Evolutionary conservation across 2,329 filamentous ascomycete genomes (phyloP), one percentile per base, ranked within the genome.

Genomic region (Fusarium sublunatum): DNA sequence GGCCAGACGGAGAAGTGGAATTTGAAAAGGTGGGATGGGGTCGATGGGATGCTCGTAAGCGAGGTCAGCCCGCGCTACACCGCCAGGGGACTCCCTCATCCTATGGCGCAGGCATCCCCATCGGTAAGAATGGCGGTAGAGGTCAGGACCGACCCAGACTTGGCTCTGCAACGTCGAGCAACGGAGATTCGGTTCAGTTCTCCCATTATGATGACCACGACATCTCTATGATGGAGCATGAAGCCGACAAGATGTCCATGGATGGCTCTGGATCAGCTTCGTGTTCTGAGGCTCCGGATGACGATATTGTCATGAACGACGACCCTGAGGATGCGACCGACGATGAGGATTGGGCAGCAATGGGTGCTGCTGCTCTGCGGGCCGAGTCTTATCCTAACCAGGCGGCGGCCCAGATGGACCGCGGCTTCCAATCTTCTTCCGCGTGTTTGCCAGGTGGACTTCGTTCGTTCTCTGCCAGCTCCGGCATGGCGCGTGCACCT

Each of bases 21-120:
- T 98, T 96, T 74, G 91, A 96, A 76, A 98, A 98, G 82, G 92
- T 97, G 57, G 94, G 94, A 73, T 98, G 94, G 94, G 95, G 95
- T 58, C 88, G 93, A 67, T 99, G 94, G 94, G 91, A 96, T 76
- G 95, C 93, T 61, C 88, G 88, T 73, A 84, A 87, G 74, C 87
- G 87, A 70, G 91, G 89, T 51, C 86, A 91, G 61, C 79, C 84
- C 39, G 70, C 79, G 61, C 80, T 82, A 63, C 74, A 80, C 58
- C 81, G 75, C 74, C 80, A 70, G 67, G 72, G 75, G 73, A 74
- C 76, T 71, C 76, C 75, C 67, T 76, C 76, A 29, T 78, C 77
- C 25, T 81, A 81, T 68, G 76, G 79, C 42, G 74, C 79, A 26
- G 83, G 81, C 64, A 88, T 89, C 60, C 85, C 86, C 68, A 88